Evolutionary conservation across 495 filamentous ascomycete species (phyloP), one percentile per base, ranked within the genome.

Genomic region (Astrothelium macrocarpum): DNA sequence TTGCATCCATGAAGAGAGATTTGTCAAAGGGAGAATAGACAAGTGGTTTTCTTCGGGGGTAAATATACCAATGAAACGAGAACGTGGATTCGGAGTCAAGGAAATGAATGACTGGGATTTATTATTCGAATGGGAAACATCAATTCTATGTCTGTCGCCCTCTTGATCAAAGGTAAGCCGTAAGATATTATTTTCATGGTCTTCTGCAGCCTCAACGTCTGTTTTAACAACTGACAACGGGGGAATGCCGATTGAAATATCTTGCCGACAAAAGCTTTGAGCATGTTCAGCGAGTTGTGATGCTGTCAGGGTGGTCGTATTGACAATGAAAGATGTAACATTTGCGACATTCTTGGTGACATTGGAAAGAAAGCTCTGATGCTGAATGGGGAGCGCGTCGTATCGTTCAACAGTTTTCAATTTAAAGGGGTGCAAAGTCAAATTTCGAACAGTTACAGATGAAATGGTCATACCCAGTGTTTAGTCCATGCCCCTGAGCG

Each of bases 1-100:
- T 59, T 77, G 69, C 91, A 97, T 97, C 94, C 94, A 98, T 20
- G 80, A 76, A 64, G 83, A 69, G 61, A 94, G 82, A 43, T 87
- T 79, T 5, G 86, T 80, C 39, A 81, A 87, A 42, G 85, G 91
- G 77, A 87, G 88, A 58, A 98, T 77, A 4, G 90, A 79, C n/a
- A 98, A 81, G 73, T 84, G 82, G 25, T 83, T 78, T 59, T 83
- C 76, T 2, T 79, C 64, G 9, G 81, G 82, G 60, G 90, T 77
- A 76, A 87, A 95, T 63, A 97, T 77, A 12, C 82, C 85, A 1
- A 87, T 92, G 72, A 89, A 89, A 46, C 84, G 81, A 68, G 79
- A 73, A 32, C 78, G 77, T 31, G 87, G 83, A 63, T 85, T 78
- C 25, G 81, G 78, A 25, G 74, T 73, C 53, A 86, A 67, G 10